These are phyloP conservation scores for Salix caprea DNA, from an alignment of 345 rosid species.

Conservation along the genomic window DNA sequence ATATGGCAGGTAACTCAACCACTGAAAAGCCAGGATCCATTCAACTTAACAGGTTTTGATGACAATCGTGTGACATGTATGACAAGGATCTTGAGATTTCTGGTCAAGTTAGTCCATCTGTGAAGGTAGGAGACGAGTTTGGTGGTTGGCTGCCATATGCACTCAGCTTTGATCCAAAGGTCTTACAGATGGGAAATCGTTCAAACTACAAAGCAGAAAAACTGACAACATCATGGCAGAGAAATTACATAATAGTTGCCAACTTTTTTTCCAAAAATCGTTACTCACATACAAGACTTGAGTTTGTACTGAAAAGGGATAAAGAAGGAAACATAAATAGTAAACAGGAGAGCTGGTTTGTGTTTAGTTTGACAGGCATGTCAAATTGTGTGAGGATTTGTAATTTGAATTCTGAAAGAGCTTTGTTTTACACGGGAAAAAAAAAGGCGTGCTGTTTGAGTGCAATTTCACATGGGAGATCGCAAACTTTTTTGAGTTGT, in stretches of 20 bases:
- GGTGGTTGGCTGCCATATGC: background rate
- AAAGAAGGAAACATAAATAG: background rate
- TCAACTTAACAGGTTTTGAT: background rate
- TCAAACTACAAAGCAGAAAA: background rate
- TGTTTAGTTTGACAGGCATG: background rate
- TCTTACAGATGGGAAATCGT: background rate
- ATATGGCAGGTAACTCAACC: conserved; percentile 11
- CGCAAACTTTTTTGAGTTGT: background rate
- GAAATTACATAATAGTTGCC: background rate
- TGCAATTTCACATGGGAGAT: background rate
- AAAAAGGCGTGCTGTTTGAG: background rate
- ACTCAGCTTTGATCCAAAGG: background rate
- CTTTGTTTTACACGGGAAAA: background rate
- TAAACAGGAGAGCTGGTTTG: background rate
- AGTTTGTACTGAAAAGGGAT: background rate
- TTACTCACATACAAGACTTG: background rate
- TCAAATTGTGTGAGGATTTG: background rate
- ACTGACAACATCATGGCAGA: background rate
- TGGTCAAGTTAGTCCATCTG: background rate
- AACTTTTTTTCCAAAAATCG: background rate
- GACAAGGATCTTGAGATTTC: background rate
- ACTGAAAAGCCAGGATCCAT: background rate
- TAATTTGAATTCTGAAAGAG: background rate
- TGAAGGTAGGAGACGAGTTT: background rate
- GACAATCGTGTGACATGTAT: background rate